Conservation (phyloP, 148 eudicot species). For the Arbutus unedo region DNA sequence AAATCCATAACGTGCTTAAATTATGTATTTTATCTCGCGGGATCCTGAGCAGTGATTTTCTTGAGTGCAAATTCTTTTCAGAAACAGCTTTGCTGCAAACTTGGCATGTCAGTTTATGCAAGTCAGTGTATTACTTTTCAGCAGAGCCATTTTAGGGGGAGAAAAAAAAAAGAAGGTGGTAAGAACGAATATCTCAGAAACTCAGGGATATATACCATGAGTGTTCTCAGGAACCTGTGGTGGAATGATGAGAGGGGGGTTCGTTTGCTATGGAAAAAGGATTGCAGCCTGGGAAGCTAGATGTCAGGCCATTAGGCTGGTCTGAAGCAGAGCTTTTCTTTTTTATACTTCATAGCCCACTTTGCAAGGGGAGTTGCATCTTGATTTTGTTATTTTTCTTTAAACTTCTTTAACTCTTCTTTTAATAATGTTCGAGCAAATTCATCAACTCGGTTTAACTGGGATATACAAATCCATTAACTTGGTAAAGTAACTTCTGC, state of each 20-base stretch:
- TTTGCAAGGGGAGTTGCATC: neutral
- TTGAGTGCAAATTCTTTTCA: neutral
- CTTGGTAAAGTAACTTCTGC: neutral
- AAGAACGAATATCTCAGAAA: neutral
- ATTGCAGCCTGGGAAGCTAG: neutral
- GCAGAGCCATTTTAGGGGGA: neutral
- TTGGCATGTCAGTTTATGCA: conserved; percentile 1
- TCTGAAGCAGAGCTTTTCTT: neutral
- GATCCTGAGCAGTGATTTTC: neutral
- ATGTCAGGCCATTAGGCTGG: neutral
- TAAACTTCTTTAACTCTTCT: neutral
- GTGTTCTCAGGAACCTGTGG: neutral
- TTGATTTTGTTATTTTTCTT: neutral
- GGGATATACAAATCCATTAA: neutral
- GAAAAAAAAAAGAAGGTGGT: neutral
- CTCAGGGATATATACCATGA: neutral
- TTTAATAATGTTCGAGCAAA: neutral
- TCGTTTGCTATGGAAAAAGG: neutral
- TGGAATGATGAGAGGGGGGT: neutral
- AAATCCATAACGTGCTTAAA: neutral
- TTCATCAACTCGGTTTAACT: neutral
- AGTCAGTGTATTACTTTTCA: neutral
- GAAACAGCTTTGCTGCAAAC: neutral
- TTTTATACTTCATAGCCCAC: neutral
- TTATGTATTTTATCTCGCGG: neutral